A percentile compares a stretch with the other conserved stretches of the same genome.
Conservation (phyloP, 2,329 filamentous ascomycete species). For the Colletotrichum lentis region DNA sequence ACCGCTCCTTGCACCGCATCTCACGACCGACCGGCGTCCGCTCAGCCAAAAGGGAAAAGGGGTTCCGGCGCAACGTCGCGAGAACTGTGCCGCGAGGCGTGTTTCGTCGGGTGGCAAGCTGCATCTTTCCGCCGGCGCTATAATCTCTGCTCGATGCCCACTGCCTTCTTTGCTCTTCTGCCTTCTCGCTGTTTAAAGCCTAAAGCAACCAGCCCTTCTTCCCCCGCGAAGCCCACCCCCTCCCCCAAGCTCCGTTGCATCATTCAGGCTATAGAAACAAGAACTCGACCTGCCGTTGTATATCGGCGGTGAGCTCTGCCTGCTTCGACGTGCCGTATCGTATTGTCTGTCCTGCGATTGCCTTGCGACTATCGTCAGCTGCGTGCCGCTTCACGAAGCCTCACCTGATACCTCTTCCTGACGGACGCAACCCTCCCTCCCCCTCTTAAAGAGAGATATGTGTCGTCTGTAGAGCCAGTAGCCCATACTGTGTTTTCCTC, state of each 20-base stretch:
- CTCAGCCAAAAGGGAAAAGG: conserved; percentile 27
- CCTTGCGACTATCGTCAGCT: conserved; percentile 21
- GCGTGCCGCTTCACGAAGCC: conserved; percentile 26
- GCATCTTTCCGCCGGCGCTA: conserved; percentile 29
- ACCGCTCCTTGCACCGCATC: conserved; percentile 20
- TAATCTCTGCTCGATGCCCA: too few relatives aligned
- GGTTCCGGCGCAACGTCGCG: conserved; percentile 8
- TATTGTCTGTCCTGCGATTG: neutral
- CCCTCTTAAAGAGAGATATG: conserved; percentile 22
- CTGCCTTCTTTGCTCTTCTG: neutral
- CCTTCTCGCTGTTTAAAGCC: conserved; percentile 25
- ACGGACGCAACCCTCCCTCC: neutral
- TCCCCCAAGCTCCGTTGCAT: conserved; percentile 31
- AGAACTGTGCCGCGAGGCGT: conserved; percentile 21
- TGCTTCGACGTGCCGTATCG: conserved; percentile 4
- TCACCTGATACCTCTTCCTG: conserved; percentile 8
- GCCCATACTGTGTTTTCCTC: conserved; percentile 27
- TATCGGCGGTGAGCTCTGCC: conserved; percentile 35
- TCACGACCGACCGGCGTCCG: conserved; percentile 11
- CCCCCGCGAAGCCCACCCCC: conserved; percentile 8
- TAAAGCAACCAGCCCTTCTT: conserved; percentile 13
- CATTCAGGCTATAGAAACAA: conserved; percentile 29
- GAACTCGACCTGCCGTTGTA: conserved; percentile 6
- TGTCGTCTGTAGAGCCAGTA: conserved; percentile 31
- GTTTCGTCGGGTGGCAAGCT: conserved; percentile 31